Evolutionary conservation across 2,329 filamentous ascomycete species (phyloP).

Genomic region (Ceratocystis alfenasii): DNA sequence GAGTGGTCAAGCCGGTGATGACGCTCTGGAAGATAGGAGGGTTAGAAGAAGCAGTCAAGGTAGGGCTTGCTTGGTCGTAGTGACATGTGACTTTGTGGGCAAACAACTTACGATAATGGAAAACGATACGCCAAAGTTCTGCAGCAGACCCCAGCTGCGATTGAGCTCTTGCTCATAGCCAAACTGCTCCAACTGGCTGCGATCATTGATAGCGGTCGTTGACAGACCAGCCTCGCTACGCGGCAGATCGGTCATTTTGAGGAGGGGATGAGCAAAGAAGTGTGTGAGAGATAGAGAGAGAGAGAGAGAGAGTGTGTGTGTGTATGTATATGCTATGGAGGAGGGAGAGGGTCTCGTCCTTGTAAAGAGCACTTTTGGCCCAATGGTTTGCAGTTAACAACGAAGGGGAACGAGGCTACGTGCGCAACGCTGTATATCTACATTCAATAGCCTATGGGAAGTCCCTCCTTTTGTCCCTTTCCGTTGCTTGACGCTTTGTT

Average conservation of each 20-base stretch:
- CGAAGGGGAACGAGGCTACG: too few relatives aligned
- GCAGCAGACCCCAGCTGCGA: conserved; percentile 45
- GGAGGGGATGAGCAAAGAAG: not conserved
- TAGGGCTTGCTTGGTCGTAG: not conserved
- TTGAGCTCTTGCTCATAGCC: conserved; percentile 41
- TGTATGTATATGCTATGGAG: too few relatives aligned
- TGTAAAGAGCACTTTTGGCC: too few relatives aligned
- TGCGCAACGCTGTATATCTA: too few relatives aligned
- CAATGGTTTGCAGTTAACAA: too few relatives aligned
- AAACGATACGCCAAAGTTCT: conserved; percentile 52
- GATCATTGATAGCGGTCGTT: conserved; percentile 33
- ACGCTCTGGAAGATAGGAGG: conserved; percentile 34
- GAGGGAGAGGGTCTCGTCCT: too few relatives aligned
- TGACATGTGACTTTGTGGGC: not conserved
- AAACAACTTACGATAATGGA: conserved; percentile 42
- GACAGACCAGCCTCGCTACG: conserved; percentile 17
- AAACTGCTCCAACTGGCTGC: conserved; percentile 38
- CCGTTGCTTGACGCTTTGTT: too few relatives aligned
- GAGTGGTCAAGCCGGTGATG: conserved; percentile 47
- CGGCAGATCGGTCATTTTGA: conserved; percentile 8
- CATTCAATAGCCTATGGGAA: too few relatives aligned
- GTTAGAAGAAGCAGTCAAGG: not conserved
- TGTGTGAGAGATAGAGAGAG: not conserved
- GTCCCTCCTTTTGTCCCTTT: too few relatives aligned
- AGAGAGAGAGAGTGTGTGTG: too few relatives aligned